Conservation (phyloP, 257 asterid genomes). For the Craterostigma plantagineum region DNA sequence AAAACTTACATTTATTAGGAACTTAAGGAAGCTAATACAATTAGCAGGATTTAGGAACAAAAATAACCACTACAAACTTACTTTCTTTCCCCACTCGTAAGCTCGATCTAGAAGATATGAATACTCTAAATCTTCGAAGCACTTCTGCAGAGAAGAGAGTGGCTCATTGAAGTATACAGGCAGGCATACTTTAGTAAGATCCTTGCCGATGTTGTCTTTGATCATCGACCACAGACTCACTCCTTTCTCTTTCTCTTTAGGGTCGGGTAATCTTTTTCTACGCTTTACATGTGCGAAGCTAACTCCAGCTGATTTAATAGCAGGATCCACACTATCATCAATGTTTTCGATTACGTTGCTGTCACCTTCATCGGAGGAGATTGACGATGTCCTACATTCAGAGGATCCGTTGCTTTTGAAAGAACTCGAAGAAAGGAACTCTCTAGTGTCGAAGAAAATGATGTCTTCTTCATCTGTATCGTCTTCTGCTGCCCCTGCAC, state of each 20-base stretch:
- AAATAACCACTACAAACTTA: conserved; percentile 15
- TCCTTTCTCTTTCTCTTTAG: conserved; percentile 85
- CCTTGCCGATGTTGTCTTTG: conserved; percentile 91
- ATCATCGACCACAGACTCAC: conserved; percentile 98
- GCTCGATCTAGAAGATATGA: conserved; percentile 90
- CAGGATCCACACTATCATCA: conserved; percentile 54
- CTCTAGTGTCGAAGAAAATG: conserved; percentile 78
- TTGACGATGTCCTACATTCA: conserved; percentile 52
- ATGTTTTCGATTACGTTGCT: conserved; percentile 13
- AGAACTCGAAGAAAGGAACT: conserved; percentile 82
- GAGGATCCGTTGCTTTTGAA: conserved; percentile 57
- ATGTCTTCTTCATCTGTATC: conserved; percentile 86
- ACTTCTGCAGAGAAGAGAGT: conserved; percentile 84
- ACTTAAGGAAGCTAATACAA: no score
- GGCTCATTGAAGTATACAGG: conserved; percentile 98
- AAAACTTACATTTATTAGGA: conserved; percentile 7
- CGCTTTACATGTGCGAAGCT: conserved; percentile 58
- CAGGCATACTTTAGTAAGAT: conserved; percentile 89
- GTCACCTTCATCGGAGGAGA: conserved; percentile 57
- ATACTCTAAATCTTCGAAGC: conserved; percentile 83
- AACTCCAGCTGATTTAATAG: conserved; percentile 41
- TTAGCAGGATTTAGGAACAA: no score
- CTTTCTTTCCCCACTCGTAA: conserved; percentile 69
- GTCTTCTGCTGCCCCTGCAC: conserved; percentile 68
- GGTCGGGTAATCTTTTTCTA: conserved; percentile 78